These are phyloP conservation scores for Cladosporium sphaerospermum DNA, from an alignment of 2,329 filamentous ascomycete species.

Conservation along the genomic window DNA sequence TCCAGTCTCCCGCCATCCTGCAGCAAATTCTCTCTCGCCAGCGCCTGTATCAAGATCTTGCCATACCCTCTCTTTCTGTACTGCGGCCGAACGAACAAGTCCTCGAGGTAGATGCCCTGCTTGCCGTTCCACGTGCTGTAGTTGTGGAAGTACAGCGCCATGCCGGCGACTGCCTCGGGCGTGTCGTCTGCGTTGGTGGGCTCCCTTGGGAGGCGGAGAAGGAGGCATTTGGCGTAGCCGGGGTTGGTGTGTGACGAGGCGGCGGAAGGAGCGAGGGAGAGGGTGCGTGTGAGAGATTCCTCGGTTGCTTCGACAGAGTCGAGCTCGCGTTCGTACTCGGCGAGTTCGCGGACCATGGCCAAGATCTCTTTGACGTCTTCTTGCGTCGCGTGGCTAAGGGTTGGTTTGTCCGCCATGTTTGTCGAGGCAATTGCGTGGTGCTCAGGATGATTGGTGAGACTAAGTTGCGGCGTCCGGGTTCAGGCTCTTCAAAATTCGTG, in stretches of 20 bases:
- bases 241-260: slow-evolving; percentile 29
- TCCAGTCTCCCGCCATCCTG: slow-evolving; percentile 72
- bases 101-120: slow-evolving; percentile 87
- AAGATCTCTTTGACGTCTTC: slow-evolving; percentile 79
- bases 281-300: slow-evolving; percentile 62
- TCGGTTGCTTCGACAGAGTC: slow-evolving; percentile 72
- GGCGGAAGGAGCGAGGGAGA: slow-evolving; percentile 59
- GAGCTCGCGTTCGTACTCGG: slow-evolving; percentile 76
- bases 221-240: slow-evolving; percentile 68
- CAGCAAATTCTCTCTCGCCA: slow-evolving; percentile 72
- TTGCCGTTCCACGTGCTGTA: slow-evolving; percentile 89
- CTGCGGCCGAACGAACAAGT: slow-evolving; percentile 71
- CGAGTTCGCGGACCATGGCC: slow-evolving; percentile 73
- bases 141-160: slow-evolving; percentile 92
- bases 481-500: too few species aligned
- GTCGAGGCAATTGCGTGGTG: neutral
- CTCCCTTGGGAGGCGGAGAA: slow-evolving; percentile 43
- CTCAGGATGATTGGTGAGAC: neutral
- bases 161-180: slow-evolving; percentile 52
- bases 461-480: too few species aligned
- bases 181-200: slow-evolving; percentile 38
- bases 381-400: slow-evolving; percentile 5
- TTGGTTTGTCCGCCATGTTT: slow-evolving; percentile 4
- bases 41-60: slow-evolving; percentile 62
- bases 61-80: slow-evolving; percentile 76